Evolutionary conservation across 2,329 filamentous ascomycete genomes (phyloP).

Genomic region (Thielaviopsis euricoi): DNA sequence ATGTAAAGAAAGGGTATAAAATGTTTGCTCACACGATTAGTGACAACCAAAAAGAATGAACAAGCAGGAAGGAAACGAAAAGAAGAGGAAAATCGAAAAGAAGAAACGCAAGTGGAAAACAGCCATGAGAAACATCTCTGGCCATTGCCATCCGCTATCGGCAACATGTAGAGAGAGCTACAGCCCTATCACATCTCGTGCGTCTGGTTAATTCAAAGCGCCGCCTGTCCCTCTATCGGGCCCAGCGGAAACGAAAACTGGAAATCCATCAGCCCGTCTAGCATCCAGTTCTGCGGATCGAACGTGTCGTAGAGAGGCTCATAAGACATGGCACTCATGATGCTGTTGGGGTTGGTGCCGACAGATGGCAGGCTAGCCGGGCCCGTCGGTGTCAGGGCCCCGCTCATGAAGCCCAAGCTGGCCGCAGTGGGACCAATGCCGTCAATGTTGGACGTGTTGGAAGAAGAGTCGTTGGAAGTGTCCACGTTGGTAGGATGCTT

Average conservation of each 20-base stretch:
- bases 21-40: too few relatives aligned
- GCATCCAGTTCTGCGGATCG: constrained; percentile 83
- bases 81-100: background rate
- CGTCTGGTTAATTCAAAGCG: background rate
- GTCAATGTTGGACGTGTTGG: constrained; percentile 48
- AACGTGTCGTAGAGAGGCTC: constrained; percentile 73
- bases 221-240: constrained; percentile 30
- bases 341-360: constrained; percentile 24
- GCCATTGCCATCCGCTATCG: background rate
- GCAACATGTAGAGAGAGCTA: too few relatives aligned
- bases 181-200: too few relatives aligned
- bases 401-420: constrained; percentile 31
- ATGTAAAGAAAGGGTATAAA: background rate
- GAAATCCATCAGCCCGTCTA: constrained; percentile 71
- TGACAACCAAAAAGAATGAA: background rate
- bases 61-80: background rate
- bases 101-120: background rate
- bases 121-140: background rate
- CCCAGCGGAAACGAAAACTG: constrained; percentile 45
- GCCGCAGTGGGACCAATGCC: constrained; percentile 35
- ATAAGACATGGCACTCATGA: constrained; percentile 37
- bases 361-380: constrained; percentile 22
- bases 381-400: constrained; percentile 34
- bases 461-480: constrained; percentile 57
- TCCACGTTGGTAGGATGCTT: constrained; percentile 80